phyloP scores from a whole-genome alignment of 495 filamentous ascomycete species.

The Aspergillus wentii region DNA sequence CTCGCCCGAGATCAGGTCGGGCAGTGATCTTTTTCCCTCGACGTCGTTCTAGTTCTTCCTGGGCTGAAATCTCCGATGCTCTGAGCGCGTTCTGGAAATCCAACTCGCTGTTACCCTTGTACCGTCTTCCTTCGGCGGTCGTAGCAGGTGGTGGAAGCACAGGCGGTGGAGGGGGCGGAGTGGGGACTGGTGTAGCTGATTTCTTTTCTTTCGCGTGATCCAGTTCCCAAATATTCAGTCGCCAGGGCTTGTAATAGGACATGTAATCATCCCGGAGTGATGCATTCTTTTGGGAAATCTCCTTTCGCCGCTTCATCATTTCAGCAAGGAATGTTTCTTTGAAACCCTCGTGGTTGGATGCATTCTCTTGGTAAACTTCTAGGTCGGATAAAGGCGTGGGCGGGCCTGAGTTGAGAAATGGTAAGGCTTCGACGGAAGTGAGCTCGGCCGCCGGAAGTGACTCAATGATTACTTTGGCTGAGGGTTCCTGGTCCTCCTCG shows the following conservation, averaged over 20 bases:
- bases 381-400: slow-evolving; percentile 48
- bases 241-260: slow-evolving; percentile 44
- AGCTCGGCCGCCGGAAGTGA: slow-evolving; percentile 12
- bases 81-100: slow-evolving; percentile 74
- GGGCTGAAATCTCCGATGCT: slow-evolving; percentile 71
- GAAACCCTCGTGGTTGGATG: slow-evolving; percentile 25
- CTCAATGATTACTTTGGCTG: slow-evolving; percentile 12
- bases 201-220: slow-evolving; percentile 58
- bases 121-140: slow-evolving; percentile 52
- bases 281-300: slow-evolving; percentile 38
- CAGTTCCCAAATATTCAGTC: slow-evolving; percentile 45
- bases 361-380: slow-evolving; percentile 41
- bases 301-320: slow-evolving; percentile 36
- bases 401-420: slow-evolving; percentile 43
- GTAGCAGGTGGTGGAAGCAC: slow-evolving; percentile 35
- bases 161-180: slow-evolving; percentile 36
- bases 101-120: slow-evolving; percentile 64
- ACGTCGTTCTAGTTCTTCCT: slow-evolving; percentile 66
- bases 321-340: slow-evolving; percentile 29
- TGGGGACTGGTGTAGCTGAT: slow-evolving; percentile 47
- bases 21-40: slow-evolving; percentile 61
- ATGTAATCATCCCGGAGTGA: slow-evolving; percentile 37
- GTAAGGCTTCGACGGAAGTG: slow-evolving; percentile 36
- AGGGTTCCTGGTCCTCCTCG: slow-evolving; percentile 30
- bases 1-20: slow-evolving; percentile 71